Conservation (phyloP, 768 basidiomycete genomes). For the Suillus fuscotomentosus region DNA sequence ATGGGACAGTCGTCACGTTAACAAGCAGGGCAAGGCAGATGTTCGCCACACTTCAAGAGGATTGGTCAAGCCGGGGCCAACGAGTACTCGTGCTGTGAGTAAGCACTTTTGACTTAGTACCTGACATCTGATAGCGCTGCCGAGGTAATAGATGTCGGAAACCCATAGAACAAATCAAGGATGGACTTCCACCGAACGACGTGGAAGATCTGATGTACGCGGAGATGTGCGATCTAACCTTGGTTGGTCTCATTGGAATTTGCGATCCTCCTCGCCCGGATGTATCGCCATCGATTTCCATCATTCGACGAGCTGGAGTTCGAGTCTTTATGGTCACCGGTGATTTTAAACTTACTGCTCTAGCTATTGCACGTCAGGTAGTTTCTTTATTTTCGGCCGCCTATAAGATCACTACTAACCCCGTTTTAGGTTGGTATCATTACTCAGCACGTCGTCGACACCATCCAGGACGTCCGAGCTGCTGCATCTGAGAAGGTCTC, state of each 20-base stretch:
- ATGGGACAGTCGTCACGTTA: slow-evolving; percentile 25
- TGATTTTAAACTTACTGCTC: slow-evolving; percentile 46
- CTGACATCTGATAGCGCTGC: background rate
- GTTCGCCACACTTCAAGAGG: slow-evolving; percentile 24
- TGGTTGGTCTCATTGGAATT: slow-evolving; percentile 49
- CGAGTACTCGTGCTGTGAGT: slow-evolving; percentile 42
- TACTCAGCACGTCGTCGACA: slow-evolving; percentile 30
- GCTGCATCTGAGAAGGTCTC: slow-evolving; percentile 17
- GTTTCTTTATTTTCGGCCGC: slow-evolving; percentile 13
- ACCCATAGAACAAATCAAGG: slow-evolving; percentile 3
- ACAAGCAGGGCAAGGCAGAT: slow-evolving; percentile 11
- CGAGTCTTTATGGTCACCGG: slow-evolving; percentile 51
- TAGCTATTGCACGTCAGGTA: slow-evolving; percentile 42
- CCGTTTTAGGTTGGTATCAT: slow-evolving; percentile 34
- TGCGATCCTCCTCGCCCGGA: slow-evolving; percentile 51
- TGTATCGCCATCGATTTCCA: slow-evolving; percentile 39
- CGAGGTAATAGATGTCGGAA: slow-evolving; percentile 2
- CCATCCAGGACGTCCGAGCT: slow-evolving; percentile 17
- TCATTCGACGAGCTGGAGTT: slow-evolving; percentile 45
- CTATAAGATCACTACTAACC: background rate
- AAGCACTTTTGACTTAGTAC: background rate
- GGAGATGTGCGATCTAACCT: slow-evolving; percentile 34
- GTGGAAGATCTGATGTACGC: slow-evolving; percentile 33
- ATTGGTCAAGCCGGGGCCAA: slow-evolving; percentile 42
- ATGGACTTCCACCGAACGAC: slow-evolving; percentile 10